Evolutionary conservation across 106 monocot species (phyloP), one percentile per base, ranked within the genome.

Genomic region (Vanilla planifolia): DNA sequence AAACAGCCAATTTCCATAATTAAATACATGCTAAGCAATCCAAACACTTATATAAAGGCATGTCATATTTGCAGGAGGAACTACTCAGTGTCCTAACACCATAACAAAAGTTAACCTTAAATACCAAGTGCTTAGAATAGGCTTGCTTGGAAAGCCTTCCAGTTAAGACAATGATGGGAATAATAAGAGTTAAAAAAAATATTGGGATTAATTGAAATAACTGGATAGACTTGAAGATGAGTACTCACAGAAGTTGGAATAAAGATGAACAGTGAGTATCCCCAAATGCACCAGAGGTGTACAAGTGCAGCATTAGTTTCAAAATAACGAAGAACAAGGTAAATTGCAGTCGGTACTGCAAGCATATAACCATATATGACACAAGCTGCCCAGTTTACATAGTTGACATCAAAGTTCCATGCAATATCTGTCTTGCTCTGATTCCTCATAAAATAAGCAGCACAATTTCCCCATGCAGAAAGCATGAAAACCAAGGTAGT

Each of bases 231-330:
- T 53, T 53, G 30, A 53, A 53, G 51, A 27, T 51, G 55, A 11
- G 0, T 57, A 81, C 91, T 81, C 74, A 96, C 96, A 59, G 76
- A 79, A 25, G 51, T 72, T 11, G 96, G 96, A 19, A 96, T 56
- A 43, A 96, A 96, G 74, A 96, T 65, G 79, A 77, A 96, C 21
- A 96, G 76, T 43, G 96, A 96, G 56, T 96, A 96, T 6, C 96
- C 96, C 96, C 96, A 96, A 59, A 96, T 65, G 50, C 96, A 96
- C 87, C 90, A 96, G 11, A 90, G 65, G 11, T 79, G 73, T 62
- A 91, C 29, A n/a, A 91, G 72, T 56, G 79, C 91, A 46, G 75
- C 41, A 46, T 36, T 59, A 28, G 63, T 61, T 61, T 79, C 96
- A 62, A 87, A 84, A 57, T 96, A 96, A 62, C 77, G 86, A 60